Percentiles rank a stretch among this genome's conserved stretches.
Conservation (phyloP, 306 rosid species). For the Corylus heterophylla region DNA sequence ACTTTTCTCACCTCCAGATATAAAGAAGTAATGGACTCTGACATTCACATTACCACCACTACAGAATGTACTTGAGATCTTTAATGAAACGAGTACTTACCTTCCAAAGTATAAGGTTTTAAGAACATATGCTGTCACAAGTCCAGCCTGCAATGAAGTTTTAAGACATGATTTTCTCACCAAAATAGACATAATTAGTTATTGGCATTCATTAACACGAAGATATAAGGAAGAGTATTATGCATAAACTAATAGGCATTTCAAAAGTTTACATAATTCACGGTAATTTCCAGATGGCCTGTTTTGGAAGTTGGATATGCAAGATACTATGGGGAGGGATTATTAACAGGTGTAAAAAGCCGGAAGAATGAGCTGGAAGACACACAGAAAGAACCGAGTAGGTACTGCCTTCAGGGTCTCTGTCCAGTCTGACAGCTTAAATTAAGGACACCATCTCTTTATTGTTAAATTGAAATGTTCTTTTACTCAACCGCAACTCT, state of each 20-base stretch:
- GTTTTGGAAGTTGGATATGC: not conserved
- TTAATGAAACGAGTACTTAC: constrained; percentile 32
- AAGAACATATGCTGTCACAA: constrained; percentile 67
- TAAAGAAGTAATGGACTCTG: not conserved
- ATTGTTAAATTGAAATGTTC: not conserved
- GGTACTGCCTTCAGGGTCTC: no score
- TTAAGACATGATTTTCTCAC: not conserved
- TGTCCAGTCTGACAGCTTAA: no score
- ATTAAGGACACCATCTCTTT: not conserved
- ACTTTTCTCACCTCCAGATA: not conserved
- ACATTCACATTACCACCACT: not conserved
- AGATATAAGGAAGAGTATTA: not conserved
- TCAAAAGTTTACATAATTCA: not conserved
- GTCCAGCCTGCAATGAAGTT: constrained; percentile 61
- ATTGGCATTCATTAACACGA: not conserved
- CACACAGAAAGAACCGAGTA: no score
- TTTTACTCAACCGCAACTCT: not conserved
- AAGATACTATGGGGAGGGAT: not conserved
- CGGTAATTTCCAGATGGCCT: not conserved
- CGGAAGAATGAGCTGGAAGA: not conserved
- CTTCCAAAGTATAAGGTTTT: constrained; percentile 71
- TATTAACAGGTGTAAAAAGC: not conserved
- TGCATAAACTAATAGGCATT: not conserved
- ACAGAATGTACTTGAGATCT: not conserved
- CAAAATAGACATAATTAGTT: not conserved